These are phyloP conservation scores for Hypoxylon sp. DNA, from an alignment of 2,329 filamentous ascomycete species.

Conservation along the genomic window DNA sequence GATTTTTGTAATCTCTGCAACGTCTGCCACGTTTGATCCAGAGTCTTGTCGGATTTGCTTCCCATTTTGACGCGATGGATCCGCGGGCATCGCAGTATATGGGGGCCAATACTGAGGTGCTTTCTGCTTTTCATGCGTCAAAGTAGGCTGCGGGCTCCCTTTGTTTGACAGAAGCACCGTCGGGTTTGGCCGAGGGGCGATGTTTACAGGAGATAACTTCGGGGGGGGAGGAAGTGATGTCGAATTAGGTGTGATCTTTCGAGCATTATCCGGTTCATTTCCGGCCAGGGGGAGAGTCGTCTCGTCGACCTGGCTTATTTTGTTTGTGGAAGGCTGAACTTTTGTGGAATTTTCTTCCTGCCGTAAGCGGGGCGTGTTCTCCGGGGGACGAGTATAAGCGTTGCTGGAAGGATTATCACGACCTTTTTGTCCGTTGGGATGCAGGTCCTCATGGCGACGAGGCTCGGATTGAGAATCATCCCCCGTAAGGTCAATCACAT, in stretches of 20 bases:
- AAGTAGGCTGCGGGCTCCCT: background rate
- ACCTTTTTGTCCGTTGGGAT: background rate
- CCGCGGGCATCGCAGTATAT: background rate
- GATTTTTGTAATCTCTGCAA: background rate
- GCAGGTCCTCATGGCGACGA: background rate
- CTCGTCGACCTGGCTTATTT: background rate
- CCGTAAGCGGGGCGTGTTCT: background rate
- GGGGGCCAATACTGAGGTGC: background rate
- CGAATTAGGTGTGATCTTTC: background rate
- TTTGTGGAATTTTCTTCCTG: conserved; percentile 8
- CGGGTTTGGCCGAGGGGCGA: conserved; percentile 3
- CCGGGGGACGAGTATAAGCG: background rate
- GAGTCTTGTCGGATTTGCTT: background rate
- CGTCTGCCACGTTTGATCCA: background rate
- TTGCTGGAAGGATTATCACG: background rate
- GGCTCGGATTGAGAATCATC: conserved; percentile 25
- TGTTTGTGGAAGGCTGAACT: background rate
- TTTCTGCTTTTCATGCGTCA: conserved; percentile 1
- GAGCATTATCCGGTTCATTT: background rate
- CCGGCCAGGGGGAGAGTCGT: background rate
- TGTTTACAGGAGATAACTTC: conserved; percentile 1
- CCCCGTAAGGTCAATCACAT: conserved; percentile 37
- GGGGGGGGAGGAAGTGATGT: background rate
- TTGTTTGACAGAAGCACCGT: background rate
- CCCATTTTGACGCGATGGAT: background rate